Percentiles rank a stretch among this genome's conserved stretches.
These are phyloP conservation scores for Arabidopsis thaliana DNA, from an alignment of 345 rosid species.

Conservation along the genomic window DNA sequence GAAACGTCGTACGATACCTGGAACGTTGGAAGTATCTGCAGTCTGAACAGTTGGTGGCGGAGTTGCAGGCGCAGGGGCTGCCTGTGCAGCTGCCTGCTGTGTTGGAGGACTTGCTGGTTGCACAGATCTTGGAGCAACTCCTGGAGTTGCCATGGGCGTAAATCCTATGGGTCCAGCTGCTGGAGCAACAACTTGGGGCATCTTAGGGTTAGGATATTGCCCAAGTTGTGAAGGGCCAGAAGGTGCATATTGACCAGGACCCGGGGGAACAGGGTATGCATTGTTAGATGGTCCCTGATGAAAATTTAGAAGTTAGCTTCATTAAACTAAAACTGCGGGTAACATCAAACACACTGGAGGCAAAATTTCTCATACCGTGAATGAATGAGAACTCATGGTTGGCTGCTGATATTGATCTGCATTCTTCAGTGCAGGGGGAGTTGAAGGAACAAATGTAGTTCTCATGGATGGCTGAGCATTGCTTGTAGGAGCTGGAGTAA, in stretches of 20 bases:
- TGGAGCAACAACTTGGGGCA: slow-evolving; percentile 67
- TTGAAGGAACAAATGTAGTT: slow-evolving; percentile 84
- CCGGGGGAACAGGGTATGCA: slow-evolving; percentile 60
- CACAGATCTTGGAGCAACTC: slow-evolving; percentile 72
- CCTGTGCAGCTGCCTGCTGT: slow-evolving; percentile 59
- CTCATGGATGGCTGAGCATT: slow-evolving; percentile 62
- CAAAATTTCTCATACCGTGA: slow-evolving; percentile 62
- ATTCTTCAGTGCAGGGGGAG: slow-evolving; percentile 74
- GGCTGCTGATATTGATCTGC: slow-evolving; percentile 90
- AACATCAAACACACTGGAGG: slow-evolving; percentile 15
- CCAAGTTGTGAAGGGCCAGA: slow-evolving; percentile 56
- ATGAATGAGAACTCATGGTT: slow-evolving; percentile 74
- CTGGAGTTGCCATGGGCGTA: slow-evolving; percentile 64
- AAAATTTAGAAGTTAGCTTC: slow-evolving; percentile 26
- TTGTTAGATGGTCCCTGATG: slow-evolving; percentile 66
- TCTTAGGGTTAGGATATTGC: slow-evolving; percentile 56
- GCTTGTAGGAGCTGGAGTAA: slow-evolving; percentile 54
- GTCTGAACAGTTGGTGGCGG: slow-evolving; percentile 94
- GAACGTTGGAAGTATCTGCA: slow-evolving; percentile 82
- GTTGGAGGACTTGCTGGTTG: slow-evolving; percentile 73
- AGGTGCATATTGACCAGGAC: slow-evolving; percentile 58
- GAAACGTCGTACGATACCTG: slow-evolving; percentile 58
- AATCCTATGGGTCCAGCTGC: slow-evolving; percentile 61
- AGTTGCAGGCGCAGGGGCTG: slow-evolving; percentile 66
- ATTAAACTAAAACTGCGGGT: slow-evolving; percentile 7